Conservation (phyloP, 2,329 filamentous ascomycete genomes). For the Colletotrichum costaricense region DNA sequence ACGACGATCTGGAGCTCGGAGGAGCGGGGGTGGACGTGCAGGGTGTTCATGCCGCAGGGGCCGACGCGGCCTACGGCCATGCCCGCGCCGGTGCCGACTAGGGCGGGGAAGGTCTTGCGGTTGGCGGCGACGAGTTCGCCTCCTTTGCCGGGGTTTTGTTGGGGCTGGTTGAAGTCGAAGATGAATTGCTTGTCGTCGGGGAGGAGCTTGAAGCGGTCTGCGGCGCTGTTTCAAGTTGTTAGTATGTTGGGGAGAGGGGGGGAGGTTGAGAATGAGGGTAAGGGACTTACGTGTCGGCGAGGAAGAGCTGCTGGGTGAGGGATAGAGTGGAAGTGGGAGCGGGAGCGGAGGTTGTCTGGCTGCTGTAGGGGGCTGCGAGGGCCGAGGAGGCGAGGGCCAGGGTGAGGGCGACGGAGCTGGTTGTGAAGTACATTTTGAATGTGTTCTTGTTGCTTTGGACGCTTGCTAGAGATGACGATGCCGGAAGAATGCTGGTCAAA, state of each 20-base stretch:
- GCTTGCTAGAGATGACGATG: not conserved
- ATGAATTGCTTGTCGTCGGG: constrained; percentile 57
- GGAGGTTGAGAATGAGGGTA: too few relatives aligned
- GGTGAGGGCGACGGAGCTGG: constrained; percentile 48
- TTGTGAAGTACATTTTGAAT: constrained; percentile 45
- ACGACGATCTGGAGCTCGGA: constrained; percentile 65
- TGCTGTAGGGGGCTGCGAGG: constrained; percentile 39
- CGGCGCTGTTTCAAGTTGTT: constrained; percentile 44
- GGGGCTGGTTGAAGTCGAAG: constrained; percentile 58
- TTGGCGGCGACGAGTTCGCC: constrained; percentile 64
- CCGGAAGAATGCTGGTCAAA: not conserved
- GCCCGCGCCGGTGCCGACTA: constrained; percentile 61
- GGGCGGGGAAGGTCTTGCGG: constrained; percentile 67
- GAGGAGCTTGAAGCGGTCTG: constrained; percentile 56
- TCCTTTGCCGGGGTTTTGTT: constrained; percentile 49
- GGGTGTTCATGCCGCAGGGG: constrained; percentile 67
- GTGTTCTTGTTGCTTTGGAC: constrained; percentile 7
- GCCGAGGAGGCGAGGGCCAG: constrained; percentile 52
- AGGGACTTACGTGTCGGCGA: constrained; percentile 50
- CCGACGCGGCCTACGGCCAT: constrained; percentile 64
- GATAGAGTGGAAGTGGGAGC: constrained; percentile 33
- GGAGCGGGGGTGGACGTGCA: constrained; percentile 65
- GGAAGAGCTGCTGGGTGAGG: constrained; percentile 50
- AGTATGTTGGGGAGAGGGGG: constrained; percentile 30
- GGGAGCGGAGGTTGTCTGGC: constrained; percentile 27